Conservation (phyloP, 140 eudicot genomes). For the Flaveria floridana region DNA sequence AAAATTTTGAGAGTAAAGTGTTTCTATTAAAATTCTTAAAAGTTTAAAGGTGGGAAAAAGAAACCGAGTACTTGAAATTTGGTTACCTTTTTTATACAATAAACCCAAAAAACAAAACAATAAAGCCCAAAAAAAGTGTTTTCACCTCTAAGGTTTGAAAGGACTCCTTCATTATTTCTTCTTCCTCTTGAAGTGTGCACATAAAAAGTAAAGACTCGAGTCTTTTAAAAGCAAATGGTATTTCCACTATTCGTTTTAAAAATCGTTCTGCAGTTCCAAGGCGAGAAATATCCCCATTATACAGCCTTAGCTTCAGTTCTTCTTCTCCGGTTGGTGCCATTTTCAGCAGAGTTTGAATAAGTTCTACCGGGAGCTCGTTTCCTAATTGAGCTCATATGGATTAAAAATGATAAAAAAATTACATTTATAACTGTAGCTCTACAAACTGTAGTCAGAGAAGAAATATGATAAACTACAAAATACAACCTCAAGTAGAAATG, state of each 20-base stretch:
- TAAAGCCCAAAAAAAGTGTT: neutral
- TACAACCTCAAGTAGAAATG: neutral
- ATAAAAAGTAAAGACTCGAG: slow-evolving; percentile 71
- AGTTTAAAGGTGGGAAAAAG: neutral
- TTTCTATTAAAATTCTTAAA: neutral
- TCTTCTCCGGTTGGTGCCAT: slow-evolving; percentile 93
- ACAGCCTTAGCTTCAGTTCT: slow-evolving; percentile 74
- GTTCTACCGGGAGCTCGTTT: slow-evolving; percentile 90
- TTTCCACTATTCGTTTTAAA: slow-evolving; percentile 72
- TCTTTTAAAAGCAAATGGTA: slow-evolving; percentile 86
- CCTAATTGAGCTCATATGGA: slow-evolving; percentile 44
- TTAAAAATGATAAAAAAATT: slow-evolving; percentile 6
- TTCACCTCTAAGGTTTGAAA: slow-evolving; percentile 75
- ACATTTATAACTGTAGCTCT: neutral
- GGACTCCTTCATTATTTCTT: slow-evolving; percentile 54
- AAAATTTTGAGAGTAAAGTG: neutral
- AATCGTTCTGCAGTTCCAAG: slow-evolving; percentile 95
- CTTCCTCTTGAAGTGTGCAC: slow-evolving; percentile 89
- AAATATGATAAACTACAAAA: neutral
- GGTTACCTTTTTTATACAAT: neutral
- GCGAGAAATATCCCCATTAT: slow-evolving; percentile 64
- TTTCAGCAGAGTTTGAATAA: slow-evolving; percentile 70
- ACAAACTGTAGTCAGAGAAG: neutral
- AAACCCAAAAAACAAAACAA: neutral
- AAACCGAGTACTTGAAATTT: neutral